Percentiles rank a stretch among this genome's conserved stretches.
Evolutionary conservation across 164 flowering plant species (phyloP).

Genomic region (Stephania yunnanensis): DNA sequence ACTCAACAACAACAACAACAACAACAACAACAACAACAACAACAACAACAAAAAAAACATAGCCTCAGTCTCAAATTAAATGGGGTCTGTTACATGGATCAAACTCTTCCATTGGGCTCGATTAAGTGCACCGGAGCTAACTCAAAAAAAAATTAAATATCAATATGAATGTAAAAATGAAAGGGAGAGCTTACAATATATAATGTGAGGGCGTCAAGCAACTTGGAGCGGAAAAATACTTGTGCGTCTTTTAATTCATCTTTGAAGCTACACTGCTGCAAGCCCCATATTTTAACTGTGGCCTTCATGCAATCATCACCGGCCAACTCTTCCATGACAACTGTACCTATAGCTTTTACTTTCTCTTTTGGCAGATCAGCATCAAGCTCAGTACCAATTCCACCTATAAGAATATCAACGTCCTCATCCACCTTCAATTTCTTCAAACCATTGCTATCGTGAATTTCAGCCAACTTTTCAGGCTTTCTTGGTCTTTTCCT

Average conservation of each 20-base stretch:
- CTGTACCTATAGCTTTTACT: slow-evolving; percentile 20
- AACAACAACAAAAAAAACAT: too few species aligned
- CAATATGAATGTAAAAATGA: background rate
- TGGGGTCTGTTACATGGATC: too few species aligned
- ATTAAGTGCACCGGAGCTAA: background rate
- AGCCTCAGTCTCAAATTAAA: too few species aligned
- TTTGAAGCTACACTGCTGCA: slow-evolving; percentile 20
- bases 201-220: slow-evolving; percentile 62
- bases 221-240: slow-evolving; percentile 49
- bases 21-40: too few species aligned
- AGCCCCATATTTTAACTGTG: slow-evolving; percentile 54
- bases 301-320: slow-evolving; percentile 24
- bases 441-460: slow-evolving; percentile 25
- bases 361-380: slow-evolving; percentile 18
- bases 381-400: slow-evolving; percentile 32
- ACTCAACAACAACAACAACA: background rate
- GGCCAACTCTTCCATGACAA: slow-evolving; percentile 23
- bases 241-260: slow-evolving; percentile 38
- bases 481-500: slow-evolving; percentile 44
- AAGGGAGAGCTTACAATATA: slow-evolving; percentile 52
- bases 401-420: slow-evolving; percentile 57
- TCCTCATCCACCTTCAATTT: slow-evolving; percentile 42
- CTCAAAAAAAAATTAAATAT: background rate
- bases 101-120: too few species aligned
- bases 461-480: slow-evolving; percentile 18